Evolutionary conservation across 768 basidiomycete species (phyloP).

Genomic region (Arthromyces matolae): DNA sequence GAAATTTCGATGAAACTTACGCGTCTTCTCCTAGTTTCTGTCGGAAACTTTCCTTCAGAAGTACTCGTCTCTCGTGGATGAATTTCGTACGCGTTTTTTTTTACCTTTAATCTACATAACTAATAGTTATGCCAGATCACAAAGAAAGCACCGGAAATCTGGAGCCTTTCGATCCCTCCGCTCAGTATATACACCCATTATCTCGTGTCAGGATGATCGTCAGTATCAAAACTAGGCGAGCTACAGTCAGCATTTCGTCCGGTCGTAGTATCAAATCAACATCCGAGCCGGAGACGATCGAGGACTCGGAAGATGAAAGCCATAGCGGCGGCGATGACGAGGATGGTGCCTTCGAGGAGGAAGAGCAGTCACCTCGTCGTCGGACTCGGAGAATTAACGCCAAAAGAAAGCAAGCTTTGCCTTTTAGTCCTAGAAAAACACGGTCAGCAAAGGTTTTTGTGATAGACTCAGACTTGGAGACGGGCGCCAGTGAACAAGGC

Average conservation of each 20-base stretch:
- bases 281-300: conserved; percentile 24
- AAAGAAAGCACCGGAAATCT: conserved; percentile 43
- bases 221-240: conserved; percentile 26
- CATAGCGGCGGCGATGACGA: conserved; percentile 20
- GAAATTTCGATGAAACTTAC: conserved; percentile 17
- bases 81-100: conserved; percentile 46
- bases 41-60: conserved; percentile 34
- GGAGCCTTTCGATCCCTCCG: conserved; percentile 57
- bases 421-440: conserved; percentile 68
- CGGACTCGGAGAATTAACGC: conserved; percentile 21
- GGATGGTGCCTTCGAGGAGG: conserved; percentile 25
- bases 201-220: conserved; percentile 47
- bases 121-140: conserved; percentile 34
- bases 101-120: conserved; percentile 6
- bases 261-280: conserved; percentile 22
- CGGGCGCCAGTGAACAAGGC: conserved; percentile 19
- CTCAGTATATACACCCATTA: conserved; percentile 51
- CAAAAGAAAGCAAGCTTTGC: conserved; percentile 35
- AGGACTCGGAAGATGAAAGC: conserved; percentile 33
- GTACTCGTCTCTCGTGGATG: conserved; percentile 44
- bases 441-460: conserved; percentile 34
- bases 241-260: conserved; percentile 22
- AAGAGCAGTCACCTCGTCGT: conserved; percentile 13
- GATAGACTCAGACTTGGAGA: conserved; percentile 35
- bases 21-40: conserved; percentile 39